Evolutionary conservation across 2,329 filamentous ascomycete species (phyloP).

Genomic region (Ophiocordyceps sinensis): DNA sequence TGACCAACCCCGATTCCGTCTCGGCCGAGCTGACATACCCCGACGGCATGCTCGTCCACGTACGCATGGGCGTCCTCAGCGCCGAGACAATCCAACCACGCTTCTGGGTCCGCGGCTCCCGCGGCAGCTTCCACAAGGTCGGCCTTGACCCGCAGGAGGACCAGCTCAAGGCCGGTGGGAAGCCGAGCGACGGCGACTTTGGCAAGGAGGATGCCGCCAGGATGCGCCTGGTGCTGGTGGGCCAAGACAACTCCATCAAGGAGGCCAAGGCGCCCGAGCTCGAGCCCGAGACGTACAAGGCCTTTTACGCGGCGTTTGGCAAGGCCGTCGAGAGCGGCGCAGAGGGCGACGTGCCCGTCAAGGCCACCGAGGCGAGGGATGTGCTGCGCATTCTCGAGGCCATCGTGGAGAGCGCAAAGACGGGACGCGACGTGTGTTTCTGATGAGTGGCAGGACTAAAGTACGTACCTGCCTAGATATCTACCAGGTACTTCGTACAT

Average conservation of each 20-base stretch:
- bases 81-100: slow-evolving; percentile 55
- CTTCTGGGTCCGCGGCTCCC: slow-evolving; percentile 64
- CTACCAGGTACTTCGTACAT: too few species aligned
- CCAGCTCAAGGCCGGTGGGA: slow-evolving; percentile 50
- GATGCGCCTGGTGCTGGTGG: slow-evolving; percentile 43
- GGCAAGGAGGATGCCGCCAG: slow-evolving; percentile 48
- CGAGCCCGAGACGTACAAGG: slow-evolving; percentile 50
- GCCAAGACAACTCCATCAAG: slow-evolving; percentile 33
- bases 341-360: slow-evolving; percentile 37
- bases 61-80: slow-evolving; percentile 54
- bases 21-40: slow-evolving; percentile 54
- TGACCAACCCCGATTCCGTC: slow-evolving; percentile 41
- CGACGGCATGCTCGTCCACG: slow-evolving; percentile 48
- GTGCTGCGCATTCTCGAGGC: slow-evolving; percentile 40
- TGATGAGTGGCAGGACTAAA: slow-evolving; percentile 5
- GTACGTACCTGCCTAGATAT: too few species aligned
- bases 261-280: slow-evolving; percentile 41
- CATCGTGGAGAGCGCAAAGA: slow-evolving; percentile 32
- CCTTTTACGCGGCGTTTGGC: slow-evolving; percentile 46
- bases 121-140: slow-evolving; percentile 61
- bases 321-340: slow-evolving; percentile 30
- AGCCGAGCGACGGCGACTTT: slow-evolving; percentile 47
- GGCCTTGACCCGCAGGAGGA: slow-evolving; percentile 63
- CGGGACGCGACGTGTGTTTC: slow-evolving; percentile 27
- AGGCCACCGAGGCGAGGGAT: slow-evolving; percentile 35